Percentiles rank a stretch among this genome's conserved stretches.
Evolutionary conservation across 2,329 filamentous ascomycete species (phyloP).

Genomic region (Cytospora piceae): DNA sequence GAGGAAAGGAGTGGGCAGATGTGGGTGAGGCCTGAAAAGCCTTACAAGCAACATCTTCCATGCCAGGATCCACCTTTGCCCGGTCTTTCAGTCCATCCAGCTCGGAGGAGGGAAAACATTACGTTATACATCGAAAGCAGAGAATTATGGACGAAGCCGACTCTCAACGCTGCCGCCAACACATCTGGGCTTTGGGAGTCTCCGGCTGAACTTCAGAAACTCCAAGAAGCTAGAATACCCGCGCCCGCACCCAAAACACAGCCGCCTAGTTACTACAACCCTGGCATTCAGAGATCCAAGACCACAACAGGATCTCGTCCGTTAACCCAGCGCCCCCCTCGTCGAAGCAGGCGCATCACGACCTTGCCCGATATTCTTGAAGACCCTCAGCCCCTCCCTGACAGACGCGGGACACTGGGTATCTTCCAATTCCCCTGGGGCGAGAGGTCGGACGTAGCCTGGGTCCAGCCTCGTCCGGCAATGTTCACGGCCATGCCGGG

Average conservation of each 20-base stretch:
- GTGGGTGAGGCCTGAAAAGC: slow-evolving; percentile 34
- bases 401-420: slow-evolving; percentile 62
- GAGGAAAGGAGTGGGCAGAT: slow-evolving; percentile 31
- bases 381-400: slow-evolving; percentile 60
- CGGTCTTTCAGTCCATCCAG: slow-evolving; percentile 42
- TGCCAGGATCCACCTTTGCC: slow-evolving; percentile 35
- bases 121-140: slow-evolving; percentile 44
- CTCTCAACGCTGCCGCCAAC: slow-evolving; percentile 28
- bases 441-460: slow-evolving; percentile 62
- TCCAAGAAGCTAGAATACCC: slow-evolving; percentile 3
- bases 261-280: slow-evolving; percentile 25
- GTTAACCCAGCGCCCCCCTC: slow-evolving; percentile 56
- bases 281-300: slow-evolving; percentile 33
- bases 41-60: slow-evolving; percentile 20
- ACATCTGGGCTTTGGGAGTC: slow-evolving; percentile 40
- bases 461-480: slow-evolving; percentile 44
- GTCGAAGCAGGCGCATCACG: slow-evolving; percentile 60
- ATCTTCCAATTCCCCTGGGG: slow-evolving; percentile 71
- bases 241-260: slow-evolving; percentile 6
- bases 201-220: slow-evolving; percentile 2
- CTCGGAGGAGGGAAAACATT: slow-evolving; percentile 39
- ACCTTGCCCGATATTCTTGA: slow-evolving; percentile 66
- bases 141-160: slow-evolving; percentile 46
- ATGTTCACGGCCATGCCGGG: slow-evolving; percentile 54
- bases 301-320: slow-evolving; percentile 43